Percentiles rank a stretch among this genome's conserved stretches.
Evolutionary conservation across 2,329 filamentous ascomycete species (phyloP).

Genomic region (Fusarium dimerum): DNA sequence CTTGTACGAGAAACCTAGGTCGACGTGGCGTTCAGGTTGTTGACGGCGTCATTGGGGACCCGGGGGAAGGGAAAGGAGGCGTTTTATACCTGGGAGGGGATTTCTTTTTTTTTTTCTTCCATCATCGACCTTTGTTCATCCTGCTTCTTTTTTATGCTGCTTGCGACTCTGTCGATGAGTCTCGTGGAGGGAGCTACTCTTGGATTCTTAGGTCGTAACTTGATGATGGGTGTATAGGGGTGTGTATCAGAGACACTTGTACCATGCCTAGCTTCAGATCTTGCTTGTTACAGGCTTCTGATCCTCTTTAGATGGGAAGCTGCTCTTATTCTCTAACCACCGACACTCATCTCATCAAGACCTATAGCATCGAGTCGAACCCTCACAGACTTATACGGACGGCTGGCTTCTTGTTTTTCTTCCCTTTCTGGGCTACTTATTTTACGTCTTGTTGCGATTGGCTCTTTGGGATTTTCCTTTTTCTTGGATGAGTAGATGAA

Average conservation of each 20-base stretch:
- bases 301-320: too few species aligned
- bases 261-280: too few species aligned
- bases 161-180: conserved; percentile 1
- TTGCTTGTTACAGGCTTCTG: too few species aligned
- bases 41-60: conserved; percentile 27
- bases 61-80: conserved; percentile 6
- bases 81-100: conserved; percentile 32
- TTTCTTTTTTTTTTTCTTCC: conserved; percentile 5
- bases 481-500: too few species aligned
- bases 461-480: too few species aligned
- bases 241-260: neutral
- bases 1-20: conserved; percentile 11
- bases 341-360: too few species aligned
- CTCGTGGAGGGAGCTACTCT: neutral
- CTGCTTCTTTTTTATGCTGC: conserved; percentile 8
- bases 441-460: too few species aligned
- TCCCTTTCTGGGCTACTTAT: too few species aligned
- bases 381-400: too few species aligned
- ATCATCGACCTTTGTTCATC: conserved; percentile 6
- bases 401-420: too few species aligned
- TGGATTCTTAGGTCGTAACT: neutral
- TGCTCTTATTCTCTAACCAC: too few species aligned
- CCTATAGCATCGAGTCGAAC: too few species aligned
- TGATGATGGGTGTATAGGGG: neutral
- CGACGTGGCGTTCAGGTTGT: conserved; percentile 33